Evolutionary conservation across 2,329 filamentous ascomycete genomes (phyloP), one percentile per base, ranked within the genome.

Genomic region (Fusarium oxysporum): DNA sequence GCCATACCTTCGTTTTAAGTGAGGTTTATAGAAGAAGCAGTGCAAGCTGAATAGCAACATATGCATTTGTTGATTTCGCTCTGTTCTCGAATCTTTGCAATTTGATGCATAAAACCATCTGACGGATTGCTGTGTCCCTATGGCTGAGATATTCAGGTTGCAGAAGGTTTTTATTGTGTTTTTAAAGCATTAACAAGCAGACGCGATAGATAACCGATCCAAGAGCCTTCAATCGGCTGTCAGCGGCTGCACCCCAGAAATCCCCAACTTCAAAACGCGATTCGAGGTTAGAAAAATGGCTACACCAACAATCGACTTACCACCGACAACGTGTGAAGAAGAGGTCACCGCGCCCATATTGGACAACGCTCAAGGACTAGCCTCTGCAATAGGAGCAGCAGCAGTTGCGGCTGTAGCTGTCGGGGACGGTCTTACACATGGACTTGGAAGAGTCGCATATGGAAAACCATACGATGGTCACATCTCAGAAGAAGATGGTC

Each of bases 291-390:
- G n/a, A 33, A 48, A 61, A 14, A 68, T 78, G 77, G 77, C 76
- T 45, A 74, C 77, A 51, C 68, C 77, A 28, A 76, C 77, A 59
- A 68, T 78, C 60, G 77, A 77, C 58, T 45, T 77, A 40, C 72
- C 71, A 32, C 71, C 77, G 33, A 65, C 76, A 41, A 68, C 71
- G 33, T 69, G 76, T 35, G 77, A 78, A 47, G 77, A 78, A 45
- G 76, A 78, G 38, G 62, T 69, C 43, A 47, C 70, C 23, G 66
- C 68, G 41, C 71, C 69, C 48, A 73, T 78, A 54, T 70, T 79
- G 28, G 72, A 78, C 28, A 73, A 73, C 55, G 73, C 75, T 41
- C 76, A 75, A 53, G 75, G 70, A 19, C 59, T 79, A 32, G 77
- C 76, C 21, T 75, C 75, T 38, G 77, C 71, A 32, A 76, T 77